These are phyloP conservation scores for Podospora appendiculata DNA, from an alignment of 495 filamentous ascomycete species.

Conservation along the genomic window DNA sequence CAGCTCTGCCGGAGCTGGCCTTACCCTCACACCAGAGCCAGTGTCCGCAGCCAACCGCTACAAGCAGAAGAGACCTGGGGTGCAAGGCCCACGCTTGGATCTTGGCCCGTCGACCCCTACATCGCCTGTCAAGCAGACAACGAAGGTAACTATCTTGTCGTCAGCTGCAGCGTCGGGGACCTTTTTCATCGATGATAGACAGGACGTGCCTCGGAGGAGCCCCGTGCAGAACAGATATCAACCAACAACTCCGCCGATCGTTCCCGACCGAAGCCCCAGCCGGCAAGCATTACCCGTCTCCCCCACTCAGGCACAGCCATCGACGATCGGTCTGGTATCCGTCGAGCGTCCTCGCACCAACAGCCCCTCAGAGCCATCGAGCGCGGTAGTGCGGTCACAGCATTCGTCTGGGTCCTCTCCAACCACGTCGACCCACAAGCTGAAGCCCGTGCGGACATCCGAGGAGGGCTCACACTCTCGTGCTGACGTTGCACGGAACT, in stretches of 20 bases:
- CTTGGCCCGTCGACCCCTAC: slow-evolving; percentile 11
- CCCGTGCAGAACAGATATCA: slow-evolving; percentile 3
- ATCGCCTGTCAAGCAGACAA: slow-evolving; percentile 15
- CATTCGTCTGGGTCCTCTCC: slow-evolving; percentile 33
- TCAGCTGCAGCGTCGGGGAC: slow-evolving; percentile 14
- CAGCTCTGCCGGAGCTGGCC: slow-evolving; percentile 3
- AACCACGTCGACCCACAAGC: slow-evolving; percentile 32
- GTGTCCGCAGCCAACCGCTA: not conserved
- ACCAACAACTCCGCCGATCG: slow-evolving; percentile 20
- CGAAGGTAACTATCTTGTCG: slow-evolving; percentile 27
- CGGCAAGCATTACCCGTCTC: slow-evolving; percentile 15
- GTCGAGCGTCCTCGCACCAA: slow-evolving; percentile 18
- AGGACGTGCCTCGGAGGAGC: slow-evolving; percentile 14
- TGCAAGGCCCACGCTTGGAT: not conserved
- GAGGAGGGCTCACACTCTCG: slow-evolving; percentile 40
- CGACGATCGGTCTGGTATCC: slow-evolving; percentile 24
- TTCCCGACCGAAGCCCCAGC: slow-evolving; percentile 35
- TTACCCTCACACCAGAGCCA: slow-evolving; percentile 8
- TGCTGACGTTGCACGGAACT: slow-evolving; percentile 40
- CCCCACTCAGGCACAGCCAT: slow-evolving; percentile 16
- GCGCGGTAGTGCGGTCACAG: slow-evolving; percentile 11
- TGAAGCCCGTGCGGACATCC: slow-evolving; percentile 40
- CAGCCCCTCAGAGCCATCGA: slow-evolving; percentile 12
- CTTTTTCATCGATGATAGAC: slow-evolving; percentile 23
- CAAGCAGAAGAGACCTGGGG: not conserved